These are phyloP conservation scores for Erysiphe neolycopersici DNA, from an alignment of 2,329 filamentous ascomycete species.

Conservation along the genomic window DNA sequence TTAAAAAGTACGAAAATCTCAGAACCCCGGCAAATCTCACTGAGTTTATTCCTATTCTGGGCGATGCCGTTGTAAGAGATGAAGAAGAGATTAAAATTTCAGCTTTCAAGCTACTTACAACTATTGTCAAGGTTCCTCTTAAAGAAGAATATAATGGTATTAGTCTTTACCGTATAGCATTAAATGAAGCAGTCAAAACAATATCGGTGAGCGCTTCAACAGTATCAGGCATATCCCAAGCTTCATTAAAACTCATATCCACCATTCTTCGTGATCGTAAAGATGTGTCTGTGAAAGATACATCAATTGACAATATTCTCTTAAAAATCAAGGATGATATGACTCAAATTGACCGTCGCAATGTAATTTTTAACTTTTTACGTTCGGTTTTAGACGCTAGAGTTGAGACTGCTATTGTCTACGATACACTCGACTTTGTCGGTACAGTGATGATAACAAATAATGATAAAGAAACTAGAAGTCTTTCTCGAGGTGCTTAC, in stretches of 20 bases:
- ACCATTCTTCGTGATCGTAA: constrained; percentile 60
- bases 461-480: constrained; percentile 64
- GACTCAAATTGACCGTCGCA: constrained; percentile 75
- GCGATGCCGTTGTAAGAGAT: constrained; percentile 56
- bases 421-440: constrained; percentile 74
- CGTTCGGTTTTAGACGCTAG: constrained; percentile 66
- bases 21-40: constrained; percentile 54
- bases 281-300: constrained; percentile 51
- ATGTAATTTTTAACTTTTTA: constrained; percentile 84
- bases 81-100: constrained; percentile 88
- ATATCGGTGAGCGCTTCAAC: constrained; percentile 55
- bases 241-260: constrained; percentile 66
- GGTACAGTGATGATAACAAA: constrained; percentile 90
- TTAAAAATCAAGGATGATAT: constrained; percentile 65
- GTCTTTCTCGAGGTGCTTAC: constrained; percentile 69
- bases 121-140: constrained; percentile 65
- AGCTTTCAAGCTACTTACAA: constrained; percentile 58
- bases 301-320: constrained; percentile 58
- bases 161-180: constrained; percentile 45
- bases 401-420: constrained; percentile 64
- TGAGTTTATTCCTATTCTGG: constrained; percentile 70
- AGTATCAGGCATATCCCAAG: constrained; percentile 61
- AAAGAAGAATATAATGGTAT: constrained; percentile 32
- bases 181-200: constrained; percentile 59
- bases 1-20: constrained; percentile 63